Base-by-base conservation (phyloP, 768 basidiomycete species). In the Kwoniella europaea region DNA sequence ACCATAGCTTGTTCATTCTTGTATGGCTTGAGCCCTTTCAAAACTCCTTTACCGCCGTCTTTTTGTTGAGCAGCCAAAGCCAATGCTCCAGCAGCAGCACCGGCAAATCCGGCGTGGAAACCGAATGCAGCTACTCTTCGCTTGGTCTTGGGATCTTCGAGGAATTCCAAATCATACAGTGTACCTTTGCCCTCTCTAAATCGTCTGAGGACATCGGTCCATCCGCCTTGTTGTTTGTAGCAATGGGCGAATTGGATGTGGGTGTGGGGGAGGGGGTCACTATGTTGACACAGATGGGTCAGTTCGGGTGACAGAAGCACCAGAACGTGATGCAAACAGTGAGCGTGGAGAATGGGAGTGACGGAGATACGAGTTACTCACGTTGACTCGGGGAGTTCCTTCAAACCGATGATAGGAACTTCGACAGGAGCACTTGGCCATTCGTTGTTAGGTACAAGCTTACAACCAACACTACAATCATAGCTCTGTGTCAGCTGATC, bases 161-260 rank as follows among this genome's bases (percentile, higher is more conserved):
- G 87, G 85, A 98, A 99, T 85, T 99, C 97, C 65, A 98, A 87
- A 83, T 98, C 97, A 85, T 98, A 98, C 24, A 98, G 86, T 13
- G 89, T 90, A 41, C 94, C 96, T 41, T 82, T 69, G 15, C 95
- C 97, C 60, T 87, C 87, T 82, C 88, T 85, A 86, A 98, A 99
- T 22, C 97, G 91, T 41, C 89, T 86, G 35, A 99, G 89, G 42
- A 98, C 88, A 55, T 89, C 86, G 10, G 89, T 87, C 96, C 97
- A 99, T 22, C 97, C 97, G 1, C 87, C 93, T 82, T 99, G 97
- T 54, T 88, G 86, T 85, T 99, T 99, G 88, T 92, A 98, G 85
- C 95, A 97, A 83, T 98, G 97, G 3, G 94, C 95, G 77, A 98
- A 99, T 78, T 97, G 94, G 80, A 99, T 94, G 84, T 99, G 97